A percentile compares a stretch with the other conserved stretches of the same genome.
These are phyloP conservation scores for Stentor coeruleus DNA, from an alignment of 73 alveolate species.

Conservation along the genomic window DNA sequence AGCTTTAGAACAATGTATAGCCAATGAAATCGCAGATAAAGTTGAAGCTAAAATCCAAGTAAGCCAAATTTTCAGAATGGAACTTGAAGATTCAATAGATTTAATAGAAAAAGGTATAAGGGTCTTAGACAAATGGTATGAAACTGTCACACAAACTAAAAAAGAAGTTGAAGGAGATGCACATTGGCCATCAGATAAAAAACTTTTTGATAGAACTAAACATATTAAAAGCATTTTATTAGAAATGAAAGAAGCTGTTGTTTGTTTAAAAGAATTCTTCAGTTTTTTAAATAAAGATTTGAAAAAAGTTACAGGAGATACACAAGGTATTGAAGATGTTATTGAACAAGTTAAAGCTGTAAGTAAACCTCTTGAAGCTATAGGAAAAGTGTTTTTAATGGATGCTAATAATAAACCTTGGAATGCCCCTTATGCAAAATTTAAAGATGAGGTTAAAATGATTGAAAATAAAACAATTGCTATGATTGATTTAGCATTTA, in stretches of 20 bases:
- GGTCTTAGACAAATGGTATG: conserved; percentile 91
- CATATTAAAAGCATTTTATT: conserved; percentile 84
- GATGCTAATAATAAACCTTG: conserved; percentile 75
- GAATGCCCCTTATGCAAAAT: conserved; percentile 71
- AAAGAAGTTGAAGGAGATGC: conserved; percentile 72
- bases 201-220: conserved; percentile 79
- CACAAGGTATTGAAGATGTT: conserved; percentile 86
- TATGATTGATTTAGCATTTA: conserved; percentile 89
- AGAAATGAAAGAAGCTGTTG: conserved; percentile 79
- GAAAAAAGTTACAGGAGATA: conserved; percentile 92
- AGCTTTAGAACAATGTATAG: conserved; percentile 76
- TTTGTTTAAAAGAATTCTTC: conserved; percentile 72
- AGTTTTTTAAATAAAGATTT: conserved; percentile 92
- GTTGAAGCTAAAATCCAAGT: conserved; percentile 87
- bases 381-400: conserved; percentile 79
- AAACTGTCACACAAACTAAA: conserved; percentile 82
- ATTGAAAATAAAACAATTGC: conserved; percentile 85
- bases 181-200: conserved; percentile 95
- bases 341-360: conserved; percentile 86
- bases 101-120: conserved; percentile 83
- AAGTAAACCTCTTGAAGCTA: conserved; percentile 79
- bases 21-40: conserved; percentile 95
- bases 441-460: conserved; percentile 72
- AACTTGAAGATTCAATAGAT: conserved; percentile 71
- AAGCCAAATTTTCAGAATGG: conserved; percentile 74